Base-by-base conservation (phyloP, 495 filamentous ascomycete genomes). In the Stereocaulon alpinum region DNA sequence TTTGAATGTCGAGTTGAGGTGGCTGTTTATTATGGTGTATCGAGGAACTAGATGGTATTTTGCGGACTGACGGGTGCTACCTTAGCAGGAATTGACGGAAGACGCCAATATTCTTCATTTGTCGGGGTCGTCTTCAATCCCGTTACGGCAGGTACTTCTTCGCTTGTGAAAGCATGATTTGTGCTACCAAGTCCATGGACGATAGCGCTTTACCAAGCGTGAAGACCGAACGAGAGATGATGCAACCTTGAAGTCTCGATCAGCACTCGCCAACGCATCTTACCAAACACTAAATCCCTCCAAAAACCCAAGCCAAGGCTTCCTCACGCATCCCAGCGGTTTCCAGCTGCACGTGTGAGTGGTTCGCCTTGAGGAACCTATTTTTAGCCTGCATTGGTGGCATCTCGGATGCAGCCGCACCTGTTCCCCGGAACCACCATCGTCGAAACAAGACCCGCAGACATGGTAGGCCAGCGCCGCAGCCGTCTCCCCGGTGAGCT, bases 371-470 rank as follows among this genome's bases (percentile, higher is more conserved):
- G 40, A n/a, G 22, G 29, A 50, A 51, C 15, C 34, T 45, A 42
- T 50, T 37, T 43, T 50, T 59, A 59, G 47, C 14, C 34, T 40
- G 32, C 29, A 6, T 14, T 40, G 12, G n/a, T 40, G 12, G 37
- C 27, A 45, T 51, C 47, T 51, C 57, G 57, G 57, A 50, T 52
- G 47, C 47, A 59, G 24, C 37, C 43, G 29, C 55, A 22, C 43
- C 41, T 45, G 15, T 49, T 58, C 56, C 47, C 57, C 57, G 57
- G 24, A 18, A 22, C 29, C 6, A 17, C 53, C 20, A 27, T 20
- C 18, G 20, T 40, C 6, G 7, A 34, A 14, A 32, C 30, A 14
- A 34, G 40, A 9, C 47, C 57, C 57, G 40, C 30, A 14, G 48
- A 20, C 24, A 6, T 52, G 57, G 57, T 59, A 40, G 7, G 40